A percentile compares a stretch with the other conserved stretches of the same genome.
phyloP scores from a whole-genome alignment of 805 yeast genomes.

The Yarrowia osloensis region DNA sequence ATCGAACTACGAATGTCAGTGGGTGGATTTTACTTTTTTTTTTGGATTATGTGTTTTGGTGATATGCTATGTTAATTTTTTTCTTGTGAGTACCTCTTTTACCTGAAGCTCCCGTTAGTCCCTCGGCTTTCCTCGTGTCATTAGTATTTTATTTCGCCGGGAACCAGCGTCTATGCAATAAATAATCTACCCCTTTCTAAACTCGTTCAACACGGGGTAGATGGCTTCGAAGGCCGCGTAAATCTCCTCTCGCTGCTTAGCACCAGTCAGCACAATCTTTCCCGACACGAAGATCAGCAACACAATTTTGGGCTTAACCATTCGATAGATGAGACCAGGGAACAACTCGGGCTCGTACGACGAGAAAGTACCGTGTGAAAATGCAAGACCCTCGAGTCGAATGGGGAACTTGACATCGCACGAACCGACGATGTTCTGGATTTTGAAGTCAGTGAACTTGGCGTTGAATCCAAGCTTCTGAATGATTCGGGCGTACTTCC shows the following conservation, averaged over 20 bases:
- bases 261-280: slow-evolving; percentile 96
- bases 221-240: slow-evolving; percentile 98
- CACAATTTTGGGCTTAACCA: slow-evolving; percentile 98
- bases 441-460: slow-evolving; percentile 95
- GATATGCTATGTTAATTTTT: slow-evolving; percentile 16
- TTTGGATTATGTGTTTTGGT: slow-evolving; percentile 4
- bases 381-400: slow-evolving; percentile 94
- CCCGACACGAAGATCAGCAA: slow-evolving; percentile 94
- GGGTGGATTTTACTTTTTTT: slow-evolving; percentile 3
- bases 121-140: background rate
- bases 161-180: slow-evolving; percentile 31
- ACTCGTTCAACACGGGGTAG: slow-evolving; percentile 97
- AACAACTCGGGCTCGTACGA: slow-evolving; percentile 97
- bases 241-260: slow-evolving; percentile 97
- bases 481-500: slow-evolving; percentile 96
- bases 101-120: slow-evolving; percentile 11
- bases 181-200: slow-evolving; percentile 66
- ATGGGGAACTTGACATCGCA: slow-evolving; percentile 99
- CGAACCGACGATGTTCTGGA: slow-evolving; percentile 96
- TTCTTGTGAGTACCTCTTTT: background rate
- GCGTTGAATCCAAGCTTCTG: slow-evolving; percentile 98
- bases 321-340: slow-evolving; percentile 97
- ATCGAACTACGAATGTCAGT: background rate
- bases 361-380: slow-evolving; percentile 97
- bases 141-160: slow-evolving; percentile 26